Evolutionary conservation across 2,329 filamentous ascomycete genomes (phyloP).

Genomic region (Ascochyta rabiei): DNA sequence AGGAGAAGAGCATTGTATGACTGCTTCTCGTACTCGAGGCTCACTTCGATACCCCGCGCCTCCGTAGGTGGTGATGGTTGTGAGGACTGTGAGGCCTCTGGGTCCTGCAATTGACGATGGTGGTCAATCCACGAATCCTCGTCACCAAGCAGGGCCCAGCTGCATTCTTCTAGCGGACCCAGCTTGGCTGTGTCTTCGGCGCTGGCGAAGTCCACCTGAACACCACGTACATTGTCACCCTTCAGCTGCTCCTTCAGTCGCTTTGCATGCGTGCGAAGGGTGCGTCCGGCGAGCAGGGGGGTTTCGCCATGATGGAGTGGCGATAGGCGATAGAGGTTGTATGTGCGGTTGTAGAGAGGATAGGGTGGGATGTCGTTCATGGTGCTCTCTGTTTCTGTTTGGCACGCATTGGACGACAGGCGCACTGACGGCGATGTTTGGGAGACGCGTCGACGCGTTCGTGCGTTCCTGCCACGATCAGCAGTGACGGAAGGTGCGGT

Average conservation of each 20-base stretch:
- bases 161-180: slow-evolving; percentile 56
- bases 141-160: slow-evolving; percentile 52
- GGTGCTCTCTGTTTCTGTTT: not conserved
- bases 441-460: not conserved
- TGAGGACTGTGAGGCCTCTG: slow-evolving; percentile 35
- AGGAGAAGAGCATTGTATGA: slow-evolving; percentile 59
- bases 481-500: slow-evolving; percentile 14
- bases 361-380: slow-evolving; percentile 48
- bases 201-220: slow-evolving; percentile 49
- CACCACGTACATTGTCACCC: slow-evolving; percentile 55
- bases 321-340: slow-evolving; percentile 60
- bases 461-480: not conserved
- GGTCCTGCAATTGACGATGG: slow-evolving; percentile 41
- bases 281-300: slow-evolving; percentile 43
- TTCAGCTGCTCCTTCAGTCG: slow-evolving; percentile 57
- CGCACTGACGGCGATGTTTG: not conserved
- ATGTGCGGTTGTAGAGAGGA: slow-evolving; percentile 60
- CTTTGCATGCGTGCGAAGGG: slow-evolving; percentile 54
- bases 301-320: slow-evolving; percentile 57
- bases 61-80: slow-evolving; percentile 21
- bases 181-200: slow-evolving; percentile 51
- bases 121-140: slow-evolving; percentile 50
- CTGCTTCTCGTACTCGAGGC: slow-evolving; percentile 57
- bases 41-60: slow-evolving; percentile 55
- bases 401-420: not conserved